Evolutionary conservation across 2,329 filamentous ascomycete species (phyloP).

Genomic region (Tolypocladium tropicale): DNA sequence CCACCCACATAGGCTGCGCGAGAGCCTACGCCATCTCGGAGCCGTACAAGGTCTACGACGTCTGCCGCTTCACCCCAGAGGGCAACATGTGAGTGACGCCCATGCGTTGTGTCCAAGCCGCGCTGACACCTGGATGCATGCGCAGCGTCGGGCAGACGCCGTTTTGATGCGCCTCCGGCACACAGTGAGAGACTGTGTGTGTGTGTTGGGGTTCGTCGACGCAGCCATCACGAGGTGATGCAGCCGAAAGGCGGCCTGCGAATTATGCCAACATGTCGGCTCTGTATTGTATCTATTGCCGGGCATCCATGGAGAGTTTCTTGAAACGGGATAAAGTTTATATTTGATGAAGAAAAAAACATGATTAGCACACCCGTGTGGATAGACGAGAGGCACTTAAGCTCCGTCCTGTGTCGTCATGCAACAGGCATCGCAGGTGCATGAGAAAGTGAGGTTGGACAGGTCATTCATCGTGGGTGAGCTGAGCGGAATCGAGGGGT

Average conservation of each 20-base stretch:
- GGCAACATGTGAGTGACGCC: slow-evolving; percentile 22
- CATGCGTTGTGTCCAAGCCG: not conserved
- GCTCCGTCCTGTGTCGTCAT: too few relatives aligned
- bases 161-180: slow-evolving; percentile 1
- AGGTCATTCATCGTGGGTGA: not conserved
- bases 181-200: not conserved
- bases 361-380: too few relatives aligned
- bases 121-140: not conserved
- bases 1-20: slow-evolving; percentile 22
- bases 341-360: too few relatives aligned
- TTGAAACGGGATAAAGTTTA: too few relatives aligned
- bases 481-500: too few relatives aligned
- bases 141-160: slow-evolving; percentile 19
- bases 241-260: not conserved
- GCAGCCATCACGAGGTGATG: not conserved
- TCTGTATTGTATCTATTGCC: not conserved
- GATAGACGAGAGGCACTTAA: too few relatives aligned
- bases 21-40: slow-evolving; percentile 18
- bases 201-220: not conserved
- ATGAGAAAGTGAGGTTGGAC: not conserved
- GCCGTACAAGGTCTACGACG: slow-evolving; percentile 21
- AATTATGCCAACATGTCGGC: not conserved
- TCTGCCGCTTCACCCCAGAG: slow-evolving; percentile 23
- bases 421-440: too few relatives aligned
- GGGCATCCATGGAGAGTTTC: not conserved